Evolutionary conservation across 495 filamentous ascomycete genomes (phyloP), one percentile per base, ranked within the genome.

Genomic region (Aspergillus steynii): DNA sequence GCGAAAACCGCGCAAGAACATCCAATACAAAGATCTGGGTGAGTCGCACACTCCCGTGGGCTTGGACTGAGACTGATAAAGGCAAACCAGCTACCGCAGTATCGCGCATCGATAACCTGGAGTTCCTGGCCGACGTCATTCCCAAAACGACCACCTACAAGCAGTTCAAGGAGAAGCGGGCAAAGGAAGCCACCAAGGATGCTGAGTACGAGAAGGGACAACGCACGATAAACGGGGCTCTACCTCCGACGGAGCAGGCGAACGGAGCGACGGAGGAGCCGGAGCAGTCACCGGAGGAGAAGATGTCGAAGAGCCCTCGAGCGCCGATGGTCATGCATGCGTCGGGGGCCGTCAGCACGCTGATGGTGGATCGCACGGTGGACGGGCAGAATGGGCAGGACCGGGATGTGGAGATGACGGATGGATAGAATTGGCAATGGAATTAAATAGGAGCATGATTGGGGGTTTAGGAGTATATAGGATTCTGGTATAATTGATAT

Each of bases 21-120:
- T 99, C 64, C 96, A 98, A 73, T 99, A 99, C 82, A 92, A 90
- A 72, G 95, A 99, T 74, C 80, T 98, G 15, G 88, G 90, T 93
- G 75, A 29, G 71, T 66, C 55, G 8, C 28, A 9, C 3, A 4
- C 51, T 15, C 51, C 29, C 7, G 5, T n/a, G 26, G 6, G 48
- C 12, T 28, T 25, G 14, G 26, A 29, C 8, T 2, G 26, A 48
- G 58, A 37, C 56, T 67, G 29, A 62, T 42, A 6, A 2, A 6
- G 8, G n/a, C 12, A 42, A 46, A 53, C 58, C 61, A 90, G 92
- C 95, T 57, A 90, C 86, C 68, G 94, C 95, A 29, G 91, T 98
- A 49, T 84, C 91, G 10, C 90, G 90, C 70, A 86, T 90, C 42
- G 94, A 97, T 72, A 95, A 96, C 76, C 90, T 98, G 58, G 92